These are phyloP conservation scores for Seminavis robusta DNA, from an alignment of 108 stramenopile species.

Conservation along the genomic window DNA sequence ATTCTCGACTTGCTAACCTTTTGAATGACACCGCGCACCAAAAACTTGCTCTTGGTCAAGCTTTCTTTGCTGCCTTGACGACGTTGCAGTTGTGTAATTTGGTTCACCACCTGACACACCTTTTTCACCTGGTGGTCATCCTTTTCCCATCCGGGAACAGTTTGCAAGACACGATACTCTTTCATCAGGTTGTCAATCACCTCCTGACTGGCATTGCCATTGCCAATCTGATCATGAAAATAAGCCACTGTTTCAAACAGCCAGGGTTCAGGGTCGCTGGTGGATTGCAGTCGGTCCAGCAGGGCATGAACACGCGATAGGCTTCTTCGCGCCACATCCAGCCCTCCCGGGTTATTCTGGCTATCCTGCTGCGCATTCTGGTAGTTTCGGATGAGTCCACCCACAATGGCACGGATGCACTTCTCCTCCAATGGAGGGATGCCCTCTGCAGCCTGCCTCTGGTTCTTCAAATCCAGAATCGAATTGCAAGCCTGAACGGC, in stretches of 20 bases:
- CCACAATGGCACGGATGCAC: constrained; percentile 70
- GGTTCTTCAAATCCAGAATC: constrained; percentile 54
- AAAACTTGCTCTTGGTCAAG: constrained; percentile 59
- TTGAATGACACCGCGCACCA: constrained; percentile 57
- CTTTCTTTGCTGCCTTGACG: constrained; percentile 34
- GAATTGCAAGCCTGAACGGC: constrained; percentile 76
- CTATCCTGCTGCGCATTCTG: not conserved
- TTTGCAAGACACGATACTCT: constrained; percentile 65
- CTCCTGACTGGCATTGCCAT: constrained; percentile 31
- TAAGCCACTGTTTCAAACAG: constrained; percentile 62
- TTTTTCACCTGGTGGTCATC: constrained; percentile 46
- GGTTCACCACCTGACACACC: constrained; percentile 43
- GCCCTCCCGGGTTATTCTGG: constrained; percentile 16
- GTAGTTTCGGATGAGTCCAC: constrained; percentile 22
- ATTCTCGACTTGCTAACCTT: constrained; percentile 40
- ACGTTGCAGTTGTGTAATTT: constrained; percentile 51
- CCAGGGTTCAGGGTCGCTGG: constrained; percentile 57
- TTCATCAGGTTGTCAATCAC: constrained; percentile 80
- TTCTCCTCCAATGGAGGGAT: constrained; percentile 72
- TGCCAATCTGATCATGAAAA: constrained; percentile 64
- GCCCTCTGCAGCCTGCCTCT: constrained; percentile 37
- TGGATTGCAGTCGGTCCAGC: constrained; percentile 45
- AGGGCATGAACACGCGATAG: constrained; percentile 61
- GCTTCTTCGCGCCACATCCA: constrained; percentile 60
- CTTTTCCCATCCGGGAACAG: constrained; percentile 62